These are phyloP conservation scores for Ceratocystis diversiconidia DNA, from an alignment of 2,329 filamentous ascomycete species.

Conservation along the genomic window DNA sequence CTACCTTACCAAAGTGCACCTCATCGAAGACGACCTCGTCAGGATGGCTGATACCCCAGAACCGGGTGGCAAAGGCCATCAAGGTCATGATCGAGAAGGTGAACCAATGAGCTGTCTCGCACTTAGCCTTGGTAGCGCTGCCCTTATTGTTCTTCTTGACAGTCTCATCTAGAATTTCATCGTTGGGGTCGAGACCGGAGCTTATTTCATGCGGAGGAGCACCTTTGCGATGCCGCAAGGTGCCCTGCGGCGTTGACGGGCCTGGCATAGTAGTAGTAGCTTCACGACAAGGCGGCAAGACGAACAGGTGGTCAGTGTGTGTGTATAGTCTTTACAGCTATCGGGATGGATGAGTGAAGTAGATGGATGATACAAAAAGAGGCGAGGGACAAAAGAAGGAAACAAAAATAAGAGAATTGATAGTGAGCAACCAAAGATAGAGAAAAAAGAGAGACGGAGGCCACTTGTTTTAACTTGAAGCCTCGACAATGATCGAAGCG, in stretches of 20 bases:
- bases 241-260: constrained; percentile 39
- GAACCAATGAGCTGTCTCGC: constrained; percentile 76
- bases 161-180: constrained; percentile 32
- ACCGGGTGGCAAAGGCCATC: constrained; percentile 79
- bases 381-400: constrained; percentile 12
- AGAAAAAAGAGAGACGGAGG: constrained; percentile 19
- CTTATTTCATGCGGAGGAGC: constrained; percentile 31
- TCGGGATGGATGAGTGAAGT: background rate
- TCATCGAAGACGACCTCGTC: constrained; percentile 98
- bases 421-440: constrained; percentile 18
- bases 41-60: constrained; percentile 91
- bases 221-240: constrained; percentile 45
- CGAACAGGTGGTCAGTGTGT: background rate
- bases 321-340: background rate
- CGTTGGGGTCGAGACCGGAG: constrained; percentile 25
- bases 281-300: background rate
- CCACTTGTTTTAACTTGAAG: constrained; percentile 17
- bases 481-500: constrained; percentile 15
- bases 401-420: constrained; percentile 13
- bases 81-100: constrained; percentile 63
- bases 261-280: constrained; percentile 30
- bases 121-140: constrained; percentile 26
- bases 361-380: background rate
- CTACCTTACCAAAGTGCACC: constrained; percentile 97
- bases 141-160: constrained; percentile 24